Base-by-base conservation (phyloP, 768 basidiomycete species). In the Mycena metata region DNA sequence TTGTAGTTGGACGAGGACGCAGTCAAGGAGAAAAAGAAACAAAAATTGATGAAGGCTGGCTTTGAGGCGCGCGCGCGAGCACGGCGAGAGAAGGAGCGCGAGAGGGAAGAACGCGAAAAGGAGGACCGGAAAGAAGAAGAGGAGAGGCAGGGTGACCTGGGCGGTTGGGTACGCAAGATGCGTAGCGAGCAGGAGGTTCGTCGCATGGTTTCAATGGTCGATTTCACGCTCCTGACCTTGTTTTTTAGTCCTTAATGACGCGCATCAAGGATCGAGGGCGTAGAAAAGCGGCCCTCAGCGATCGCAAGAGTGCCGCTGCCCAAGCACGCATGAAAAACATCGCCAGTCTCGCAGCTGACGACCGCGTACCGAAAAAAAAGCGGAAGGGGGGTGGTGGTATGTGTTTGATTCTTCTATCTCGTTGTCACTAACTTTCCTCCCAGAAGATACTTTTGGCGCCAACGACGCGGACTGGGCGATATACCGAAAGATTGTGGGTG, bases 401-500 rank as follows among this genome's bases (percentile, higher is more conserved):
- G 87, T 77, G 5, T 58, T n/a, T n/a, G 36, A 26, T 24, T 15
- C 19, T 24, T 52, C 47, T 11, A 30, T 54, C 67, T 11, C 21
- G 23, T 23, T 15, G 24, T 58, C 46, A 33, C 62, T 69, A 30
- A 60, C 43, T 61, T 43, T n/a, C 36, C 49, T 41, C 15, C 43
- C 60, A 92, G 96, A 98, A 83, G 96, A 99, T 72, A 90, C 84
- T 81, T 99, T 99, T 75, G 96, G 97, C 5, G 91, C 90, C 19
- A 91, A 97, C 71, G 96, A 99, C 75, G 96, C 93, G 9, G 97
- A 99, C 76, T 99, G 97, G 96, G 91, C 92, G 0, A 96, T 99
- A 66, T 99, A 99, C 76, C 94, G 97, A 71, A 96, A 98, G 80
- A 96, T 99, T 66, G 96, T 96, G 76, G 70, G 88, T 78, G 12